Evolutionary conservation across 768 basidiomycete genomes (phyloP).

Genomic region (Lentinula sp.): DNA sequence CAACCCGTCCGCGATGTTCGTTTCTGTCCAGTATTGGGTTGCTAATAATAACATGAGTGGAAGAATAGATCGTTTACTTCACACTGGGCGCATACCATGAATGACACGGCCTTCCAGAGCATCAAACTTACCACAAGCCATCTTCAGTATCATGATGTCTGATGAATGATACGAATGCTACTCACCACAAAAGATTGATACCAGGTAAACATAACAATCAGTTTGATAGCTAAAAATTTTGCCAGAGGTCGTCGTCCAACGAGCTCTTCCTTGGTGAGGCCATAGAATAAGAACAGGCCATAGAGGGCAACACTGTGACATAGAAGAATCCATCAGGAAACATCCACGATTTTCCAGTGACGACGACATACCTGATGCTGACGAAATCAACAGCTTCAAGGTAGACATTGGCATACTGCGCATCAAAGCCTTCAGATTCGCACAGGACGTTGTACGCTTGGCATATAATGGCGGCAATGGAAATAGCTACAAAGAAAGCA

Average conservation of each 20-base stretch:
- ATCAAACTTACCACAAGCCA: constrained; percentile 41
- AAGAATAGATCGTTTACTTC: background rate
- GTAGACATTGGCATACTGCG: constrained; percentile 62
- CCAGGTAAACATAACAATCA: constrained; percentile 84
- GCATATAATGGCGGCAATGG: constrained; percentile 76
- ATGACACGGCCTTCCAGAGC: constrained; percentile 67
- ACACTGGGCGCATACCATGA: constrained; percentile 32
- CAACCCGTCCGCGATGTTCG: constrained; percentile 81
- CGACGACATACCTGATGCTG: constrained; percentile 61
- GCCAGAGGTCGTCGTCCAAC: constrained; percentile 67
- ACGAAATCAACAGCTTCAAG: constrained; percentile 70
- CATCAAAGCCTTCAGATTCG: constrained; percentile 49
- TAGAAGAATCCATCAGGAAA: background rate
- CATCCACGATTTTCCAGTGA: too few species aligned
- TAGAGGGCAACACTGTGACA: constrained; percentile 72
- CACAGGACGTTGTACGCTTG: constrained; percentile 67
- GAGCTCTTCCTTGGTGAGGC: constrained; percentile 76
- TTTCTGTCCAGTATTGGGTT: constrained; percentile 77
- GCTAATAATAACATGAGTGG: constrained; percentile 24
- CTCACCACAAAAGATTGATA: constrained; percentile 77
- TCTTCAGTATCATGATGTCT: background rate
- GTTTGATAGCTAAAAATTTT: constrained; percentile 84
- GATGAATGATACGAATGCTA: constrained; percentile 3
- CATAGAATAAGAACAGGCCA: constrained; percentile 80
- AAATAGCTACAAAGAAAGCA: constrained; percentile 30